Conservation (phyloP, 768 basidiomycete genomes). For the Calocybe indica region DNA sequence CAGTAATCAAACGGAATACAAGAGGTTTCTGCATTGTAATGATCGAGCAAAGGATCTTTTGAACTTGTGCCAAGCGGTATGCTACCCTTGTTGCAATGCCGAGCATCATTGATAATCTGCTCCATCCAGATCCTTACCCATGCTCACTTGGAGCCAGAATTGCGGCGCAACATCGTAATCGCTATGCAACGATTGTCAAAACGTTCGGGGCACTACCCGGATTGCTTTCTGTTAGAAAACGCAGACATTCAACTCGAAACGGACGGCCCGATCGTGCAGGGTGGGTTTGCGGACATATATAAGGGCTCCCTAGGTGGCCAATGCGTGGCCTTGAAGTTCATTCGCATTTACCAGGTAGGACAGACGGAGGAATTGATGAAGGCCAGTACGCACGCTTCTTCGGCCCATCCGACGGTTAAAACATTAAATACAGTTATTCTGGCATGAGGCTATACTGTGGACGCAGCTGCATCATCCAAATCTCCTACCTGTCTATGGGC, state of each 20-base stretch:
- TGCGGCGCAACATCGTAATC: conserved; percentile 1
- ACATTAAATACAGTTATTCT: conserved; percentile 12
- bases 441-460: conserved; percentile 21
- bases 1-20: too few species aligned
- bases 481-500: conserved; percentile 20
- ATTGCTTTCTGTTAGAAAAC: background rate
- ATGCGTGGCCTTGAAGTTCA: conserved; percentile 20
- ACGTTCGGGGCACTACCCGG: conserved; percentile 7
- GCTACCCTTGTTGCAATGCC: too few species aligned
- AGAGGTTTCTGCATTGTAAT: too few species aligned
- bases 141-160: background rate
- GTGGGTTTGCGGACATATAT: conserved; percentile 24
- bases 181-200: conserved; percentile 6
- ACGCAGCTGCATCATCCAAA: conserved; percentile 17
- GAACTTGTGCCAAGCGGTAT: too few species aligned
- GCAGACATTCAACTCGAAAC: too few species aligned
- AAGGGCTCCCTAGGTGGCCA: conserved; percentile 13
- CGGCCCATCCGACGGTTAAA: background rate
- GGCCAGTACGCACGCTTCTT: background rate
- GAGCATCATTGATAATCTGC: too few species aligned
- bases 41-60: too few species aligned
- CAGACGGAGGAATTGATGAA: conserved; percentile 13
- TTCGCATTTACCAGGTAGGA: conserved; percentile 17
- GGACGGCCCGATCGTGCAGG: background rate
- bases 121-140: too few species aligned